Evolutionary conservation across 2,329 filamentous ascomycete species (phyloP).

Genomic region (Hypoxylon sp.): DNA sequence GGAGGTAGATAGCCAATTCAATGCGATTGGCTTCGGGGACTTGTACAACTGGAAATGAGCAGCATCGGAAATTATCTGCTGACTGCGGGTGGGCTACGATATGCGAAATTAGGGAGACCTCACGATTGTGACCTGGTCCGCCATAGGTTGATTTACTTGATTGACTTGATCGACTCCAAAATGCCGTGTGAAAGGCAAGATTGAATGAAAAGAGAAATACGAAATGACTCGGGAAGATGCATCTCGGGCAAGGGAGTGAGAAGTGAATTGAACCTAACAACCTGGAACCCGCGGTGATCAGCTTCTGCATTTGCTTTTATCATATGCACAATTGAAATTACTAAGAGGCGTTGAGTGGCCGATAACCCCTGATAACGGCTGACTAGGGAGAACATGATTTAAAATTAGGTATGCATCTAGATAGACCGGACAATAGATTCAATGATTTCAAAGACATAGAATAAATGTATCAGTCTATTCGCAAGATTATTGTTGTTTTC

Average conservation of each 20-base stretch:
- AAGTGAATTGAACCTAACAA: constrained; percentile 12
- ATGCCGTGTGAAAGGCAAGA: neutral
- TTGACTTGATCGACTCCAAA: neutral
- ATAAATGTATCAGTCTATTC: constrained; percentile 3
- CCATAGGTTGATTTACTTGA: constrained; percentile 1
- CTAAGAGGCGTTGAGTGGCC: constrained; percentile 17
- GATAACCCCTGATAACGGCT: constrained; percentile 22
- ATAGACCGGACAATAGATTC: neutral
- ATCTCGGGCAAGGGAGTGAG: constrained; percentile 20
- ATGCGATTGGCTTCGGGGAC: constrained; percentile 9
- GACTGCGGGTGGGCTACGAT: constrained; percentile 1
- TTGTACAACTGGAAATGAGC: constrained; percentile 5
- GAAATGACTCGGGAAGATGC: constrained; percentile 16
- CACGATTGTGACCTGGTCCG: constrained; percentile 11
- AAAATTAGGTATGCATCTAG: neutral
- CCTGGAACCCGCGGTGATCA: constrained; percentile 5
- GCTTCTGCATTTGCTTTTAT: constrained; percentile 17
- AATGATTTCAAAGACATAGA: neutral
- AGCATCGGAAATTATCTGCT: constrained; percentile 13
- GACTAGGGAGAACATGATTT: constrained; percentile 6
- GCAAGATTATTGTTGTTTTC: constrained; percentile 1
- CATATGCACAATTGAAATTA: constrained; percentile 34
- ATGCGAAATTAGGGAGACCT: constrained; percentile 23
- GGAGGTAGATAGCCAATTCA: neutral
- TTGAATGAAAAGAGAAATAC: constrained; percentile 2